These are phyloP conservation scores for Puccinia hordei DNA, from an alignment of 1,284 basidiomycete genomes.

Conservation along the genomic window DNA sequence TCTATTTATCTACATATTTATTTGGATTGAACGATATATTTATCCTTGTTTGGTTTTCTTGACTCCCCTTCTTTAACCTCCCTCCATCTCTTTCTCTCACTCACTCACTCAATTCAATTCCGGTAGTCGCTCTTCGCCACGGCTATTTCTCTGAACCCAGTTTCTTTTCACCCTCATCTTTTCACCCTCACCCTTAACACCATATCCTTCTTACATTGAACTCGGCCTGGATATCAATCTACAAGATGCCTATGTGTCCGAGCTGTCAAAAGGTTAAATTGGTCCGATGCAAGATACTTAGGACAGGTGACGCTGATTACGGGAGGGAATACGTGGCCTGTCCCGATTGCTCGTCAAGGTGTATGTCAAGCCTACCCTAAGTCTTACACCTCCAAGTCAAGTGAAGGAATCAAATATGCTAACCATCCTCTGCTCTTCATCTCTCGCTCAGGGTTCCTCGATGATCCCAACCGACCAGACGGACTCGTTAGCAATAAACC, in stretches of 20 bases:
- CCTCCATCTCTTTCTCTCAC: neutral
- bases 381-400: neutral
- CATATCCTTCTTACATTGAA: neutral
- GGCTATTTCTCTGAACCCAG: neutral
- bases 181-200: neutral
- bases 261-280: constrained; percentile 33
- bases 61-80: neutral
- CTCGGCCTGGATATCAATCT: too few relatives aligned
- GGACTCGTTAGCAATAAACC: constrained; percentile 1
- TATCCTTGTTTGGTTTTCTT: neutral
- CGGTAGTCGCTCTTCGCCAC: too few relatives aligned
- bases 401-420: neutral
- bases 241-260: constrained; percentile 29
- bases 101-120: neutral
- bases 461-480: constrained; percentile 36
- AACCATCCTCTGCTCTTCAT: neutral
- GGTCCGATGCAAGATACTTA: constrained; percentile 28
- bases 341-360: constrained; percentile 16
- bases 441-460: constrained; percentile 22
- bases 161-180: neutral
- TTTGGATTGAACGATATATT: too few relatives aligned
- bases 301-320: constrained; percentile 9
- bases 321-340: constrained; percentile 42
- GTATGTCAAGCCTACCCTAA: neutral
- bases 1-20: too few relatives aligned